phyloP scores from a whole-genome alignment of 2,329 filamentous ascomycete species.

The Triangularia setosa region DNA sequence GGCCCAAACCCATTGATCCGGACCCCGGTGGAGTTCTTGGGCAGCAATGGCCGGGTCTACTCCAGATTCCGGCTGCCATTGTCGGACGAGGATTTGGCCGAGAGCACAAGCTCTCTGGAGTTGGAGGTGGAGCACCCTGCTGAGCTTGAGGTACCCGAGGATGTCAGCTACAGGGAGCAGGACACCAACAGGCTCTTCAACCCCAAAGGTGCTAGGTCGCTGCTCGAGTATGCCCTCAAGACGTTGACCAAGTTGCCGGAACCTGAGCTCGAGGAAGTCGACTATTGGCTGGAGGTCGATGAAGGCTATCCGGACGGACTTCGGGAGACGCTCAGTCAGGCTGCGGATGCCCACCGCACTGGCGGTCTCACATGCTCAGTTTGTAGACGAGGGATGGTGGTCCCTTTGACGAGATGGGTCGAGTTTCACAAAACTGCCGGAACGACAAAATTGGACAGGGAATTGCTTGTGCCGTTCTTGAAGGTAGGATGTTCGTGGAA shows the following conservation, averaged over 20 bases:
- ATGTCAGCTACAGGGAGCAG: not conserved
- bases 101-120: not conserved
- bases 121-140: not conserved
- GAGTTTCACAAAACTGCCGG: conserved; percentile 34
- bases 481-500: conserved; percentile 48
- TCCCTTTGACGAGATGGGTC: conserved; percentile 56
- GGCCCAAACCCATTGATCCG: not conserved
- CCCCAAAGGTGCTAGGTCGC: conserved; percentile 39
- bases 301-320: conserved; percentile 31
- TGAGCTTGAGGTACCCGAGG: not conserved
- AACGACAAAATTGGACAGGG: not conserved
- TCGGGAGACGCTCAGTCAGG: conserved; percentile 37
- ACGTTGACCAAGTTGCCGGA: conserved; percentile 37
- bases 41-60: not conserved
- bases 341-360: conserved; percentile 39
- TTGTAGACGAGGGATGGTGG: conserved; percentile 46
- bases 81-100: not conserved
- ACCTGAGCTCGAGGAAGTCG: conserved; percentile 37
- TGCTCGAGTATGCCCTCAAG: conserved; percentile 49
- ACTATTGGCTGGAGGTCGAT: conserved; percentile 14
- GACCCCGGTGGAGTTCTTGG: not conserved
- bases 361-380: conserved; percentile 51
- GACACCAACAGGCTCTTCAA: not conserved
- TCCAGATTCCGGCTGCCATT: not conserved
- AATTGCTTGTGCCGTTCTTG: conserved; percentile 54